Conservation (phyloP, 805 yeast genomes). For the Komagataella ulmi region DNA sequence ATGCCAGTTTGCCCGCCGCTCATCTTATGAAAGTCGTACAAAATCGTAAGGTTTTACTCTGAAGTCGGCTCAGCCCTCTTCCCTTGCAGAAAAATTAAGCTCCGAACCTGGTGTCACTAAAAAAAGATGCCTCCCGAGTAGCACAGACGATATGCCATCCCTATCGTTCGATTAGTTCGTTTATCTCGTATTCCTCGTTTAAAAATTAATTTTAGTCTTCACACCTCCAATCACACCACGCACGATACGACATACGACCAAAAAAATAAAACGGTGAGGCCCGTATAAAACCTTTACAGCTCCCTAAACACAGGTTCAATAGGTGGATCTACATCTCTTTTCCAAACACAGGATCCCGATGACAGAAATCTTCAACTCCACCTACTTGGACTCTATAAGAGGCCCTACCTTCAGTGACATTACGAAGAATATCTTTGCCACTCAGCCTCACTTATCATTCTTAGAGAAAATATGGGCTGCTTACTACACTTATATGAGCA, state of each 20-base stretch:
- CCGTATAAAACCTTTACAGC: background rate
- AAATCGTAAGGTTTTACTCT: background rate
- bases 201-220: background rate
- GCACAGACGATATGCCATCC: background rate
- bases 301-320: background rate
- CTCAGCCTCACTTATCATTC: constrained; percentile 27
- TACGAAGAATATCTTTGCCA: constrained; percentile 19
- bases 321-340: background rate
- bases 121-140: background rate
- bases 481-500: constrained; percentile 39
- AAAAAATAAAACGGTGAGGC: background rate
- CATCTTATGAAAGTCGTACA: background rate
- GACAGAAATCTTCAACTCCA: constrained; percentile 20
- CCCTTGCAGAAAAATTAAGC: background rate
- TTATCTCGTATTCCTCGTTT: background rate
- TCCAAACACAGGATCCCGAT: constrained; percentile 3
- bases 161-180: background rate
- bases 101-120: background rate
- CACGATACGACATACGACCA: background rate
- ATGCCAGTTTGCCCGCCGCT: background rate
- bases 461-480: constrained; percentile 41
- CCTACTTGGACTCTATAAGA: constrained; percentile 10
- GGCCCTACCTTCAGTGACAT: constrained; percentile 20
- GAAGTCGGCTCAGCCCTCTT: background rate
- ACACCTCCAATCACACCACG: background rate